Conservation (phyloP, 179 eudicot species). For the Sideroxylon spinosum region DNA sequence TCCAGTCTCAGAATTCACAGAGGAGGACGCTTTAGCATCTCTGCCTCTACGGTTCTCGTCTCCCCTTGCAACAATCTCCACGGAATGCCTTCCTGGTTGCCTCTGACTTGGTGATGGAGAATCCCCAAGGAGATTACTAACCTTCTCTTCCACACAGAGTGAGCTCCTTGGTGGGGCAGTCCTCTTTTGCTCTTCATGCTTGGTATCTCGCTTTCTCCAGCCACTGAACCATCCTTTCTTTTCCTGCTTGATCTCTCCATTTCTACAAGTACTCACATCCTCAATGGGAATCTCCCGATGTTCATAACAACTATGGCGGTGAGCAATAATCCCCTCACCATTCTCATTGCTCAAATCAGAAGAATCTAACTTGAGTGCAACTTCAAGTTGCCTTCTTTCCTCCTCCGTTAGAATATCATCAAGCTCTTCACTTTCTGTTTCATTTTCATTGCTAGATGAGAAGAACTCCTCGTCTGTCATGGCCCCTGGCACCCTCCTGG, state of each 20-base stretch:
- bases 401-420: conserved; percentile 48
- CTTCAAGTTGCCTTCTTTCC: conserved; percentile 47
- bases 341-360: conserved; percentile 33
- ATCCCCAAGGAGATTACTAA: conserved; percentile 45
- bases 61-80: conserved; percentile 31
- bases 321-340: conserved; percentile 35
- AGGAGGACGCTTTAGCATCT: conserved; percentile 25
- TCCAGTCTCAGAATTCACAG: conserved; percentile 26
- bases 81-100: conserved; percentile 38
- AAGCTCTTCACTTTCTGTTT: conserved; percentile 44
- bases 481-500: conserved; percentile 90
- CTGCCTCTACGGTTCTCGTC: conserved; percentile 32
- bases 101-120: conserved; percentile 33
- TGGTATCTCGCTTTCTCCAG: conserved; percentile 44
- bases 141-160: conserved; percentile 41
- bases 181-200: conserved; percentile 26
- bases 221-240: conserved; percentile 52
- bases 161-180: conserved; percentile 41
- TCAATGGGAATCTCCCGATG: conserved; percentile 42
- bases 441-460: conserved; percentile 39
- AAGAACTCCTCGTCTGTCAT: conserved; percentile 80
- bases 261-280: conserved; percentile 24
- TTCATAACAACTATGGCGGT: conserved; percentile 43
- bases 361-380: conserved; percentile 45
- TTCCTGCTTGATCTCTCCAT: conserved; percentile 35